Conservation (phyloP, 345 rosid species). For the Sonneratia alba region DNA sequence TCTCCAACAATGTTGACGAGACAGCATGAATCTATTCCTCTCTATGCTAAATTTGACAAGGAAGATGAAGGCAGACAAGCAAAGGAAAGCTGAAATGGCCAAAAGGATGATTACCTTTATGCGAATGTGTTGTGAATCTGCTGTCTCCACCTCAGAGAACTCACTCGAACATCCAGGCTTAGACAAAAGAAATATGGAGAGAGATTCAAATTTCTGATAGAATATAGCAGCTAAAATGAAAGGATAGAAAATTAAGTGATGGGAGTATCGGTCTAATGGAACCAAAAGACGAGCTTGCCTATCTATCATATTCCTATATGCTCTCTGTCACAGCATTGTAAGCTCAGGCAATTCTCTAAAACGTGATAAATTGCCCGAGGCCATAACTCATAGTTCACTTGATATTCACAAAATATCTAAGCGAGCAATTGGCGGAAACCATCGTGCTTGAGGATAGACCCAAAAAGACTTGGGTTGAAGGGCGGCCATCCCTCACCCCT, state of each 20-base stretch:
- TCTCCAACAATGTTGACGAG: not conserved
- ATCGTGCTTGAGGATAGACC: not conserved
- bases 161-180: conserved; percentile 97
- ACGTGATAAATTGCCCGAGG: not conserved
- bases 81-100: conserved; percentile 1
- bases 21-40: not conserved
- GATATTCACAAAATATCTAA: too few species aligned
- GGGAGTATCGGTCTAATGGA: not conserved
- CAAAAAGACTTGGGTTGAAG: not conserved
- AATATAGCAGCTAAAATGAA: not conserved
- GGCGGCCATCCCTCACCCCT: not conserved
- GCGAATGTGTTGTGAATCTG: conserved; percentile 62
- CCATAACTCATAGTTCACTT: not conserved
- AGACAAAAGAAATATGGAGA: conserved; percentile 14
- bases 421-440: not conserved
- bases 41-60: not conserved
- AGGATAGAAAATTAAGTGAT: not conserved
- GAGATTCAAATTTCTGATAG: not conserved
- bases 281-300: not conserved
- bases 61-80: conserved; percentile 4
- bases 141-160: conserved; percentile 49
- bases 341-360: not conserved
- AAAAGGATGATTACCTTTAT: conserved; percentile 49
- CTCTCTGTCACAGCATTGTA: too few species aligned
- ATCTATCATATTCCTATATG: too few species aligned